Percentiles rank a stretch among this genome's conserved stretches.
Conservation (phyloP, 805 yeast species). For the Metschnikowia colocasiae region DNA sequence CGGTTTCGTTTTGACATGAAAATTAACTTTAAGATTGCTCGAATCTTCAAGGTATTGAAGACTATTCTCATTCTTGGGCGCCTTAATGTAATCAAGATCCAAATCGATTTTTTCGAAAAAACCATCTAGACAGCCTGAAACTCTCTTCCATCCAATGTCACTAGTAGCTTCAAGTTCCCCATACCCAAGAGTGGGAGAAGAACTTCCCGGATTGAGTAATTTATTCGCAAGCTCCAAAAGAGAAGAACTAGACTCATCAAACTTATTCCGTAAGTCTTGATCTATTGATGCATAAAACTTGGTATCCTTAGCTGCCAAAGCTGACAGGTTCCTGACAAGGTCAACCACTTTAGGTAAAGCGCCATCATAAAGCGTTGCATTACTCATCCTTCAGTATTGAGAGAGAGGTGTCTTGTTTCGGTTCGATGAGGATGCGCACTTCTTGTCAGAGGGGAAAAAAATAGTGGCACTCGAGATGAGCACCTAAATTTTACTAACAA, state of each 20-base stretch:
- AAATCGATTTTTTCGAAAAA: conserved; percentile 76
- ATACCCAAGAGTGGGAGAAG: conserved; percentile 23
- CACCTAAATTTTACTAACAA: neutral
- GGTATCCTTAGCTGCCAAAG: conserved; percentile 77
- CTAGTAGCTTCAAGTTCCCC: conserved; percentile 43
- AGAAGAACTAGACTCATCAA: conserved; percentile 40
- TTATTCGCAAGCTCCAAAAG: conserved; percentile 46
- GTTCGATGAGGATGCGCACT: conserved; percentile 4
- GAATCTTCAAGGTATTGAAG: conserved; percentile 8
- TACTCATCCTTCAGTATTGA: neutral
- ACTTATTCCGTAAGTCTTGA: conserved; percentile 33
- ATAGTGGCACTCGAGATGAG: conserved; percentile 6
- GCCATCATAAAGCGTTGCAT: neutral
- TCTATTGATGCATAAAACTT: conserved; percentile 68
- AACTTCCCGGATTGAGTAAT: conserved; percentile 35
- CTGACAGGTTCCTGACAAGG: conserved; percentile 61
- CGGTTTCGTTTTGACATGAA: conserved; percentile 48
- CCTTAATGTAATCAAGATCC: conserved; percentile 48
- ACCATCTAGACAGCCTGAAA: conserved; percentile 62
- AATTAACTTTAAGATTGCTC: conserved; percentile 2
- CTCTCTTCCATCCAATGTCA: conserved; percentile 53
- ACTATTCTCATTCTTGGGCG: conserved; percentile 21
- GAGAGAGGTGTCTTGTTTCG: neutral
- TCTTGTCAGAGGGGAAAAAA: conserved; percentile 2
- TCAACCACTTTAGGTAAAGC: conserved; percentile 47